Conservation (phyloP, 2,329 filamentous ascomycete species). For the Trichoderma lentiforme region DNA sequence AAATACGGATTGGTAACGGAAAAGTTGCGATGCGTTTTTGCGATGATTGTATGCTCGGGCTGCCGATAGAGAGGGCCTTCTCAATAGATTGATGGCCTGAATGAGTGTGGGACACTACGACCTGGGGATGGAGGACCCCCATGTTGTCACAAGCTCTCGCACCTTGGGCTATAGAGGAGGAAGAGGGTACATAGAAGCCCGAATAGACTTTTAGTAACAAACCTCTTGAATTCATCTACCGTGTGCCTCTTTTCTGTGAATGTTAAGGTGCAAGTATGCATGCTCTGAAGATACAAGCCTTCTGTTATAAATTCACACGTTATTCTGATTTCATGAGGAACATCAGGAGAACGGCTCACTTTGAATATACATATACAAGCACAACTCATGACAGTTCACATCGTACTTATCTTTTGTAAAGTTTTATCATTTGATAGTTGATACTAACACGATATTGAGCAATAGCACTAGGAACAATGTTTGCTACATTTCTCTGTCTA, state of each 20-base stretch:
- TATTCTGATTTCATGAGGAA: too few relatives aligned
- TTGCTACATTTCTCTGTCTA: too few relatives aligned
- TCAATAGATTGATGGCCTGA: conserved; percentile 26
- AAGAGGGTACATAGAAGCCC: conserved; percentile 34
- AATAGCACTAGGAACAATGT: too few relatives aligned
- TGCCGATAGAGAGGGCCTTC: conserved; percentile 33
- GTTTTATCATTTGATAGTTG: too few relatives aligned
- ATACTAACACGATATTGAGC: too few relatives aligned
- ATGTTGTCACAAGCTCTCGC: conserved; percentile 23
- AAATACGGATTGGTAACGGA: conserved; percentile 32
- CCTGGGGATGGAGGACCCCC: conserved; percentile 36
- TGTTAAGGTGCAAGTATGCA: not conserved
- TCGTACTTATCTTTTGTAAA: too few relatives aligned
- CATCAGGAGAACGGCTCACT: too few relatives aligned
- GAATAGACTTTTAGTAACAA: conserved; percentile 30
- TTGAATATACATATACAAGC: too few relatives aligned
- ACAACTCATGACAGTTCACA: too few relatives aligned
- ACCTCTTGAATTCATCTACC: not conserved
- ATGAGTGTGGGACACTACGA: conserved; percentile 25
- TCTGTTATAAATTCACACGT: too few relatives aligned
- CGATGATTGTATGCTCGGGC: conserved; percentile 35
- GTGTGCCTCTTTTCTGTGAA: not conserved
- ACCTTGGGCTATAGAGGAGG: conserved; percentile 28
- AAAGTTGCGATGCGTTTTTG: conserved; percentile 36
- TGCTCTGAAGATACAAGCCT: not conserved